These are phyloP conservation scores for Colletotrichum godetiae DNA, from an alignment of 2,329 filamentous ascomycete genomes.

Conservation along the genomic window DNA sequence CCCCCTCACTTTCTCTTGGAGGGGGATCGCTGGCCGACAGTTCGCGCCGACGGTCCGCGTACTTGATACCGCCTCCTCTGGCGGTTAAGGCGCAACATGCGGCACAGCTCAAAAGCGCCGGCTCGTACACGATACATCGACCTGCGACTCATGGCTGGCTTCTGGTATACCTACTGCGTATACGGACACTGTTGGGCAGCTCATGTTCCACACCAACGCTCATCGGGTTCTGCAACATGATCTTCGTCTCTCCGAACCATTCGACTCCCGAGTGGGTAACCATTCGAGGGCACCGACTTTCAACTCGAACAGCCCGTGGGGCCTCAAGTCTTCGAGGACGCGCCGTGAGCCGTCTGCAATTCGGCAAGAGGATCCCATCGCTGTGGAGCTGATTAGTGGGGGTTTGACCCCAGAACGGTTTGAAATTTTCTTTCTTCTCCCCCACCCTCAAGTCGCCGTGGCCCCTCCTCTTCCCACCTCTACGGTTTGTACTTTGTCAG, in stretches of 20 bases:
- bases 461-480: background rate
- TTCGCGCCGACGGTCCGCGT: background rate
- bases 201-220: background rate
- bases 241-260: background rate
- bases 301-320: background rate
- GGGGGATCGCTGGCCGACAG: background rate
- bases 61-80: background rate
- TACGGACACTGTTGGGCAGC: background rate
- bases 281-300: background rate
- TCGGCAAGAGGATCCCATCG: conserved; percentile 14
- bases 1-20: no score
- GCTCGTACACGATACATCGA: conserved; percentile 8
- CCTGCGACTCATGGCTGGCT: background rate
- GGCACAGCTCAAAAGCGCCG: background rate
- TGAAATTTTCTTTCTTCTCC: conserved; percentile 15
- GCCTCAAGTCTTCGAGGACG: background rate
- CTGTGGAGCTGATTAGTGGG: conserved; percentile 13
- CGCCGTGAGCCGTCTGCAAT: conserved; percentile 2
- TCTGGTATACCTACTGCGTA: background rate
- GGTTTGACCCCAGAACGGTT: conserved; percentile 8
- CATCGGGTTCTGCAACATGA: background rate
- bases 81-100: background rate
- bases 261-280: background rate
- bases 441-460: background rate
- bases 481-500: background rate